Evolutionary conservation across 1,284 basidiomycete genomes (phyloP), one percentile per base, ranked within the genome.

Genomic region (Leccinum huronense): DNA sequence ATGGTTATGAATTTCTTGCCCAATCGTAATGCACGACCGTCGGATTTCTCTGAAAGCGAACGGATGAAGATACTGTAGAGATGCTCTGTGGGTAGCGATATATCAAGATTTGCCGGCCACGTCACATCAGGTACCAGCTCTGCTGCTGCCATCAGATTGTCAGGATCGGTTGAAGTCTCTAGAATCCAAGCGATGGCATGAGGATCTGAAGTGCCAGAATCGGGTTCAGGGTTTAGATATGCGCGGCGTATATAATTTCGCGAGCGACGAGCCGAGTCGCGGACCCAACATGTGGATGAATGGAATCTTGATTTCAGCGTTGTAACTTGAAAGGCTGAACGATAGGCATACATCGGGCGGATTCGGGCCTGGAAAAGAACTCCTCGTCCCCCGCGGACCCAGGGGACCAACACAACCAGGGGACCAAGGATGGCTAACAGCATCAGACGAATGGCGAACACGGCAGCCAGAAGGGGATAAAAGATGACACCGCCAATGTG

Each of bases 141-240:
- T 19, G 66, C 66, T 7, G 60, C 68, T 1, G 60, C 36, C 36
- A 34, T 67, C 48, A 68, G 66, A n/a, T 19, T 36, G 33, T 60
- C 68, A 14, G 66, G 68, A 58, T 68, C n/a, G 19, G 56, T 65
- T 23, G 68, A 68, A 2, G 60, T 62, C 38, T 60, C 66, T 19
- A 68, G 38, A 14, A 68, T 36, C 67, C 67, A 68, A 42, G 40
- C 19, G 27, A 69, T 61, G 4, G 67, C 57, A 48, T 31, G 59
- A 45, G 61, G 6, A 36, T 62, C 40, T 58, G 54, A 48, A 23
- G 45, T 27, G 8, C 5, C 30, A 34, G 8, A 31, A 42, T 63
- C 33, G 2, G 27, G 13, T 14, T 19, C 11, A 31, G 53, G 54
- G 2, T 63, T 61, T 30, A 63, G 61, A 40, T 63, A 56, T 45